These are phyloP conservation scores for Teunomyces lycoperdinae DNA, from an alignment of 805 yeast genomes.

Conservation along the genomic window DNA sequence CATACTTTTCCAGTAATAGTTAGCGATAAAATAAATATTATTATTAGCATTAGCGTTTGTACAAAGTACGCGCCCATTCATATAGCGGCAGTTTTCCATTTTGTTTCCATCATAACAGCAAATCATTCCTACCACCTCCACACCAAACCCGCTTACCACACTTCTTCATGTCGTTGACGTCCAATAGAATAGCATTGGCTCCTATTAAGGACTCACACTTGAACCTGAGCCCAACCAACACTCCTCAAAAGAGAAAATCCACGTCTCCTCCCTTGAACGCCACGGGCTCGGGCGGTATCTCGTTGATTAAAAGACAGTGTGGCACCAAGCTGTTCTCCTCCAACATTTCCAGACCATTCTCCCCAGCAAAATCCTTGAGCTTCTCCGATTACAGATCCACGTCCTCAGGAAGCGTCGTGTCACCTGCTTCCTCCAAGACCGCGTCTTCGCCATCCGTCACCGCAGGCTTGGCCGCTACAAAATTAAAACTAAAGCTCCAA, in stretches of 20 bases:
- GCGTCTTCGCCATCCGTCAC: constrained; percentile 14
- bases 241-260: neutral
- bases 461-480: constrained; percentile 42
- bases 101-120: neutral
- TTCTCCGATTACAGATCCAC: constrained; percentile 26
- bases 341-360: constrained; percentile 4
- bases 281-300: neutral
- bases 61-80: constrained; percentile 1
- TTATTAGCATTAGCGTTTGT: neutral
- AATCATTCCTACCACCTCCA: constrained; percentile 6
- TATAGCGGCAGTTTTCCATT: constrained; percentile 2
- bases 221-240: constrained; percentile 15
- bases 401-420: constrained; percentile 4
- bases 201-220: constrained; percentile 30
- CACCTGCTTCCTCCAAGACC: neutral
- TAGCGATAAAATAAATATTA: constrained; percentile 4
- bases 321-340: constrained; percentile 6
- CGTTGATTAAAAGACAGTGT: constrained; percentile 5
- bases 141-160: neutral
- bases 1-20: constrained; percentile 1
- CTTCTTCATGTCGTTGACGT: constrained; percentile 10
- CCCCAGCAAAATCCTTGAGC: constrained; percentile 15
- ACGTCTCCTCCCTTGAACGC: neutral
- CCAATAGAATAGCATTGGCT: constrained; percentile 37
- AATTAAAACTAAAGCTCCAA: constrained; percentile 41